phyloP scores from a whole-genome alignment of 169 alveolate species.

The Plasmodium gonderi region DNA sequence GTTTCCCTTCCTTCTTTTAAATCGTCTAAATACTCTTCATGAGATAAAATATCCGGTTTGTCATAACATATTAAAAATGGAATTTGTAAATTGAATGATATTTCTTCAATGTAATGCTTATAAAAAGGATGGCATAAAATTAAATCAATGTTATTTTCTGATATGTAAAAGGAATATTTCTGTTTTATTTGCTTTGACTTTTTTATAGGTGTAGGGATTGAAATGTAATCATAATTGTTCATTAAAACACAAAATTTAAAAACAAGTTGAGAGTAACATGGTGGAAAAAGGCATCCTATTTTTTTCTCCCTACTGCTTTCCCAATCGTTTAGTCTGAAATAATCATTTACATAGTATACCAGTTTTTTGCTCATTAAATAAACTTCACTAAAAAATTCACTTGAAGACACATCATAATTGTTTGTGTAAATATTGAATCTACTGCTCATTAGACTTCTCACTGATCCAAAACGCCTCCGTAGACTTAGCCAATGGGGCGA shows the following conservation, averaged over 20 bases:
- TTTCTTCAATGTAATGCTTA: conserved; percentile 71
- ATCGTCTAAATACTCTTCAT: conserved; percentile 66
- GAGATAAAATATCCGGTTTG: conserved; percentile 65
- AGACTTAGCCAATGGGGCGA: background rate
- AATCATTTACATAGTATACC: conserved; percentile 52
- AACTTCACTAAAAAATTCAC: conserved; percentile 24
- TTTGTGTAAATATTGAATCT: conserved; percentile 57
- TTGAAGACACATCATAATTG: conserved; percentile 6
- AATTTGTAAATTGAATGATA: conserved; percentile 51
- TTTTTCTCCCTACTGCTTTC: background rate
- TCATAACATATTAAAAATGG: conserved; percentile 71
- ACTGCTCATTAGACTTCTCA: conserved; percentile 15
- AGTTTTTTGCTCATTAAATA: conserved; percentile 49
- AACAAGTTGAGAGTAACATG: conserved; percentile 66
- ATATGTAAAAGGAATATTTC: conserved; percentile 53
- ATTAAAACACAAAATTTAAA: conserved; percentile 50
- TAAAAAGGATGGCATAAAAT: conserved; percentile 74
- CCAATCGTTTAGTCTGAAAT: conserved; percentile 19
- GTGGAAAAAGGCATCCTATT: conserved; percentile 67
- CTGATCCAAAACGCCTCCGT: conserved; percentile 40
- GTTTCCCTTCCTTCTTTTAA: conserved; percentile 36
- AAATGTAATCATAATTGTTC: conserved; percentile 61
- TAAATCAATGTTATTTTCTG: conserved; percentile 68
- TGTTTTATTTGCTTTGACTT: conserved; percentile 62
- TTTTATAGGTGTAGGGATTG: conserved; percentile 70